Conservation (phyloP, 2,329 filamentous ascomycete genomes). For the Nigrograna mackinnonii region DNA sequence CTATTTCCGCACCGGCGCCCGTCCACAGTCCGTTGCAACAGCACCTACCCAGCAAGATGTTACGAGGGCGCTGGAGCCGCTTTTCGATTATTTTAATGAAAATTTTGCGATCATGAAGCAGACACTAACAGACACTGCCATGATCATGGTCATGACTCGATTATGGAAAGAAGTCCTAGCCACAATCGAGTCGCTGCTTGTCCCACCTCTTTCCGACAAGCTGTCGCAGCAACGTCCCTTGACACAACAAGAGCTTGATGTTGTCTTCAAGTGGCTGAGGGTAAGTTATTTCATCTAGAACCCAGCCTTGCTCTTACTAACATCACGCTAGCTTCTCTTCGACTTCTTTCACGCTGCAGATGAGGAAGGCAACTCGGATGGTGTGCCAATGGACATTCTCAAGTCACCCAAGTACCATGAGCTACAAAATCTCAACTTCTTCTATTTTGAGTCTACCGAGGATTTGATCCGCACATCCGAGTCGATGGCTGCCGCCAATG, state of each 20-base stretch:
- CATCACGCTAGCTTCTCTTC: constrained; percentile 65
- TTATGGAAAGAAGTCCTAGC: constrained; percentile 97
- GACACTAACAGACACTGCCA: constrained; percentile 91
- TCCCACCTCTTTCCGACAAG: constrained; percentile 94
- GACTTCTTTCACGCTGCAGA: constrained; percentile 95
- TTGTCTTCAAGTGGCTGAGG: constrained; percentile 93
- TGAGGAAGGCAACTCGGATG: constrained; percentile 81
- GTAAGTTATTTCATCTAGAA: constrained; percentile 19
- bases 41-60: constrained; percentile 73
- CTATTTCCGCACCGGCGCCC: constrained; percentile 59
- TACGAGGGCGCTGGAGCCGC: constrained; percentile 77
- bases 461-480: constrained; percentile 94
- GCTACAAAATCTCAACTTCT: constrained; percentile 94
- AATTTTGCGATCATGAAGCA: constrained; percentile 99
- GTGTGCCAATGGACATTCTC: constrained; percentile 86
- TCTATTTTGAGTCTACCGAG: constrained; percentile 93
- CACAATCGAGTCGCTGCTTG: constrained; percentile 85
- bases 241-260: constrained; percentile 84
- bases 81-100: constrained; percentile 95
- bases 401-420: constrained; percentile 99
- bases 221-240: constrained; percentile 83
- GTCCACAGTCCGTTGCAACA: constrained; percentile 53
- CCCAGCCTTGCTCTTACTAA: constrained; percentile 1
- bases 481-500: constrained; percentile 88
- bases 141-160: constrained; percentile 97